These are phyloP conservation scores for Metschnikowia proteae DNA, from an alignment of 805 yeast genomes.

Conservation along the genomic window DNA sequence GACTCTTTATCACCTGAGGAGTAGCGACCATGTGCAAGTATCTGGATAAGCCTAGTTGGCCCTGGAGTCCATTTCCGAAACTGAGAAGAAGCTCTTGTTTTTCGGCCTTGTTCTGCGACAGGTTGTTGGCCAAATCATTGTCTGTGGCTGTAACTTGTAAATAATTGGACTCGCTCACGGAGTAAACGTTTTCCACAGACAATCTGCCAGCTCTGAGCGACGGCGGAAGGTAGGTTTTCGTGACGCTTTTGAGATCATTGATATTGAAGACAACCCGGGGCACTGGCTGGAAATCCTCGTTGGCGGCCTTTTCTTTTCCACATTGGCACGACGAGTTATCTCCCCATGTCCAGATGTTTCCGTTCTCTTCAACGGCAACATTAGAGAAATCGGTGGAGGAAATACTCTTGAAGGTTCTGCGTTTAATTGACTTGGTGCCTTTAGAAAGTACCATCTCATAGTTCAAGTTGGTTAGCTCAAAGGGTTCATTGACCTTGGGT, in stretches of 20 bases:
- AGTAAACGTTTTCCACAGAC: constrained; percentile 50
- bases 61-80: constrained; percentile 82
- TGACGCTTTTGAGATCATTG: constrained; percentile 35
- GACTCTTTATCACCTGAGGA: constrained; percentile 51
- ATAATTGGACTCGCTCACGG: constrained; percentile 59
- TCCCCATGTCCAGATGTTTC: constrained; percentile 83
- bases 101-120: neutral
- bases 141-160: constrained; percentile 24
- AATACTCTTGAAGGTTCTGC: constrained; percentile 51
- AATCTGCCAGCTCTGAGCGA: constrained; percentile 9
- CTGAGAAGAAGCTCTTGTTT: constrained; percentile 40
- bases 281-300: constrained; percentile 63
- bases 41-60: constrained; percentile 79
- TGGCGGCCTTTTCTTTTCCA: constrained; percentile 63
- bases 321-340: constrained; percentile 81
- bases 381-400: constrained; percentile 77
- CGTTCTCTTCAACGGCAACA: constrained; percentile 62
- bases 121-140: constrained; percentile 13
- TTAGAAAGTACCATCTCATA: constrained; percentile 31
- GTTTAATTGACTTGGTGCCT: constrained; percentile 23
- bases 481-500: constrained; percentile 23
- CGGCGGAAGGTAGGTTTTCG: constrained; percentile 14
- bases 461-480: constrained; percentile 57
- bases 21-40: constrained; percentile 68
- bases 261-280: constrained; percentile 48